Evolutionary conservation across 176 grass and related monocot species (phyloP), one percentile per base, ranked within the genome.

Genomic region (Musa beccarii): DNA sequence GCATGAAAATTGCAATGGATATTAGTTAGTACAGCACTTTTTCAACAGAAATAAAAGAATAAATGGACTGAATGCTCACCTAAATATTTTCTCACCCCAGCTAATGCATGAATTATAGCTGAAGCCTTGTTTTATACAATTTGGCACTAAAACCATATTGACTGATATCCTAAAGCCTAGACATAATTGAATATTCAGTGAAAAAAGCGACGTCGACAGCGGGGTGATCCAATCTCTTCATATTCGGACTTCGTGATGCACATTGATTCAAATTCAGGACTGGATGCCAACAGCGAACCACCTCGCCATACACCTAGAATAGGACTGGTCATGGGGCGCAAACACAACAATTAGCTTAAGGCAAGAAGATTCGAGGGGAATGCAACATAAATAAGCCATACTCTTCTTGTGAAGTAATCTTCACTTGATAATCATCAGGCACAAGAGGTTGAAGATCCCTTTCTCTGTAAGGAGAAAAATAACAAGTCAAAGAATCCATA

Each of bases 271-370:
- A 91, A 98, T 78, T 93, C 90, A 69, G 90, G 94, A 61, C 88
- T 87, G 28, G 90, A 87, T 2, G 87, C 90, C 74, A 98, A 77
- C 51, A 98, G 49, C 23, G 94, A 98, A 62, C 94, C 94, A 67
- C 94, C 94, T 79, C 86, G 89, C 94, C 94, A 98, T 25, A 78
- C 84, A 59, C 94, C 94, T 16, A 98, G 78, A 70, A 97, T 89
- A 5, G 90, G 90, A 68, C 93, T 96, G 77, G 2, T 72, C 2
- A 51, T 55, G 68, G 50, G 79, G n/a, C 20, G 71, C 71, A 28
- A 59, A 3, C 11, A 8, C 0, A 4, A 71, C 51, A 83, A 54
- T 43, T 54, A 73, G 50, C 0, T 64, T n/a, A 53, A 52, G 0
- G 53, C 11, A 13, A 16, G 53, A 53, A 52, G 21, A 6, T 53